Percentiles rank a stretch among this genome's conserved stretches.
These are phyloP conservation scores for Colletotrichum spinosum DNA, from an alignment of 2,329 filamentous ascomycete genomes.

Conservation along the genomic window DNA sequence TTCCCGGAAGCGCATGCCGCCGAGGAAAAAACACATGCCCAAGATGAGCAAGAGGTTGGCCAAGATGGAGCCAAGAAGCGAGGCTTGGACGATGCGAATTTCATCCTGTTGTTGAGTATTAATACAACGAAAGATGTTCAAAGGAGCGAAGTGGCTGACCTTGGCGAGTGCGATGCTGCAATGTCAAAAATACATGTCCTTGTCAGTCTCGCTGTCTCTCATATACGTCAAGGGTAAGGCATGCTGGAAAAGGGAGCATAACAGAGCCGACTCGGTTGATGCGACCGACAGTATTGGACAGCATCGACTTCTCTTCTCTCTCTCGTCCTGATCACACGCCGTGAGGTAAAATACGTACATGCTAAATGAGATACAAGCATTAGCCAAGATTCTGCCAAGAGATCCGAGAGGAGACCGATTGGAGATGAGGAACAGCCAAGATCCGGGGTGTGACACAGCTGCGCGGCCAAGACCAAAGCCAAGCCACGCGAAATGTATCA, in stretches of 20 bases:
- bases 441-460: constrained; percentile 25
- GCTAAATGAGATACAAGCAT: constrained; percentile 46
- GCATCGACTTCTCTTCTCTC: constrained; percentile 37
- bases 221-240: constrained; percentile 13
- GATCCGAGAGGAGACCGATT: constrained; percentile 6
- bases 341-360: constrained; percentile 62
- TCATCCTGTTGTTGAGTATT: constrained; percentile 65
- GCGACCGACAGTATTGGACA: constrained; percentile 60
- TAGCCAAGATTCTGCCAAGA: constrained; percentile 36
- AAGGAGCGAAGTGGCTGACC: constrained; percentile 50
- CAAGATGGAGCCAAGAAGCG: constrained; percentile 88
- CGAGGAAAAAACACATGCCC: constrained; percentile 91
- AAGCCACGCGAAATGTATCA: constrained; percentile 16
- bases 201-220: neutral
- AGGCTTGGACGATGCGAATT: constrained; percentile 92
- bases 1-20: constrained; percentile 87
- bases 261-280: constrained; percentile 58
- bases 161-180: constrained; percentile 80
- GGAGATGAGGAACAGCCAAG: constrained; percentile 23
- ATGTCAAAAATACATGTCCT: constrained; percentile 35
- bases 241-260: constrained; percentile 39
- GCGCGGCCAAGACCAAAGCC: constrained; percentile 24
- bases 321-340: constrained; percentile 46
- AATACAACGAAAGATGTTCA: neutral
- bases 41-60: constrained; percentile 89